A percentile compares a stretch with the other conserved stretches of the same genome.
These are phyloP conservation scores for Ceratocystis harringtonii DNA, from an alignment of 2,329 filamentous ascomycete species.

Conservation along the genomic window DNA sequence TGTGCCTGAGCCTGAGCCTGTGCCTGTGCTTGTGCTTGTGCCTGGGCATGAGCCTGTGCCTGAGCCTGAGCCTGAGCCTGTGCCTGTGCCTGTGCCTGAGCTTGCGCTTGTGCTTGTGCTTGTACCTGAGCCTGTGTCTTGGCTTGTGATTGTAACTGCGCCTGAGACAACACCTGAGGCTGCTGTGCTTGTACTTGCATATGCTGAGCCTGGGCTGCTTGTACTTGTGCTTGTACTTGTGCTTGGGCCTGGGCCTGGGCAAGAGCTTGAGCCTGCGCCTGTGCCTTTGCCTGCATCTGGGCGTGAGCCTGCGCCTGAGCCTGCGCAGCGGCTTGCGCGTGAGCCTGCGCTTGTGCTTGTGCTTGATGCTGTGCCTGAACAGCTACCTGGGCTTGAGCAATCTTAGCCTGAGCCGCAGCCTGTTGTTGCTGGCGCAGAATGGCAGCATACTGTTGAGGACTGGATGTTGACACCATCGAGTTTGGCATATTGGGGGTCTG, in stretches of 20 bases:
- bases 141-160: conserved; percentile 20
- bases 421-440: conserved; percentile 40
- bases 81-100: conserved; percentile 12
- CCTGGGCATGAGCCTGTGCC: conserved; percentile 17
- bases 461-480: conserved; percentile 33
- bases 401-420: conserved; percentile 19
- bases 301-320: conserved; percentile 22
- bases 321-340: conserved; percentile 25
- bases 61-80: conserved; percentile 16
- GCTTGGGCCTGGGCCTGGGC: conserved; percentile 22
- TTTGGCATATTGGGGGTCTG: conserved; percentile 35
- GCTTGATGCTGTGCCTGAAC: conserved; percentile 17
- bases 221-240: conserved; percentile 9
- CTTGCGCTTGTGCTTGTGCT: conserved; percentile 25
- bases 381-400: conserved; percentile 22
- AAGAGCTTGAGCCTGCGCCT: conserved; percentile 20
- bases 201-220: conserved; percentile 21
- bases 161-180: conserved; percentile 18
- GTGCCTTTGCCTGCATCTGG: conserved; percentile 19
- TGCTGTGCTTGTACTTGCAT: conserved; percentile 3
- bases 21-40: conserved; percentile 8
- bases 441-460: conserved; percentile 45
- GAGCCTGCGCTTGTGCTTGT: conserved; percentile 19
- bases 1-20: conserved; percentile 17
- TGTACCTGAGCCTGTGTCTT: conserved; percentile 18